These are phyloP conservation scores for Aureobasidium mangrovei DNA, from an alignment of 2,329 filamentous ascomycete species.

Conservation along the genomic window DNA sequence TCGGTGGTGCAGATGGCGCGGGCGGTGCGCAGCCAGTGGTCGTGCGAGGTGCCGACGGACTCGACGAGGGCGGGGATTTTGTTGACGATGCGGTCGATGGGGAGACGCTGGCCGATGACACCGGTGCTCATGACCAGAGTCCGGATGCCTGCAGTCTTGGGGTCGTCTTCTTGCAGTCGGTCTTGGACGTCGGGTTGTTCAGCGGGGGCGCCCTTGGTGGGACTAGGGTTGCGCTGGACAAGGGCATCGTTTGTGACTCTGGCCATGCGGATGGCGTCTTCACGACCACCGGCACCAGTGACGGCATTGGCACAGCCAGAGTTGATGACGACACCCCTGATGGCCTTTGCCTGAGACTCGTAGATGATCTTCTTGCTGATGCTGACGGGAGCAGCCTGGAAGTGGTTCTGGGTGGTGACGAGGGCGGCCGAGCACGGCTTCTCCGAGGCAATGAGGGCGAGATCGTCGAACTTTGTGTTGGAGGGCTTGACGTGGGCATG, in stretches of 20 bases:
- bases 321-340: conserved; percentile 82
- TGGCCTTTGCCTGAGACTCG: conserved; percentile 53
- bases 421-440: conserved; percentile 71
- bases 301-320: conserved; percentile 96
- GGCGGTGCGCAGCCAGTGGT: conserved; percentile 78
- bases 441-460: conserved; percentile 82
- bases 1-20: conserved; percentile 96
- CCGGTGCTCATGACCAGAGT: conserved; percentile 98
- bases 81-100: conserved; percentile 79
- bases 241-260: conserved; percentile 62
- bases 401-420: conserved; percentile 97
- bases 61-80: conserved; percentile 70
- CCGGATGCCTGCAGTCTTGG: conserved; percentile 35
- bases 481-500: conserved; percentile 89
- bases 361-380: conserved; percentile 64
- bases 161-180: conserved; percentile 27
- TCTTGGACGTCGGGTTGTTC: not conserved
- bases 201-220: not conserved
- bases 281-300: conserved; percentile 78
- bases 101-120: conserved; percentile 91
- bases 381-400: conserved; percentile 90
- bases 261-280: conserved; percentile 83
- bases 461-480: conserved; percentile 84
- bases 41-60: conserved; percentile 64
- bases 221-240: conserved; percentile 19